These are phyloP conservation scores for Akanthomyces muscarius DNA, from an alignment of 2,329 filamentous ascomycete genomes.

Conservation along the genomic window DNA sequence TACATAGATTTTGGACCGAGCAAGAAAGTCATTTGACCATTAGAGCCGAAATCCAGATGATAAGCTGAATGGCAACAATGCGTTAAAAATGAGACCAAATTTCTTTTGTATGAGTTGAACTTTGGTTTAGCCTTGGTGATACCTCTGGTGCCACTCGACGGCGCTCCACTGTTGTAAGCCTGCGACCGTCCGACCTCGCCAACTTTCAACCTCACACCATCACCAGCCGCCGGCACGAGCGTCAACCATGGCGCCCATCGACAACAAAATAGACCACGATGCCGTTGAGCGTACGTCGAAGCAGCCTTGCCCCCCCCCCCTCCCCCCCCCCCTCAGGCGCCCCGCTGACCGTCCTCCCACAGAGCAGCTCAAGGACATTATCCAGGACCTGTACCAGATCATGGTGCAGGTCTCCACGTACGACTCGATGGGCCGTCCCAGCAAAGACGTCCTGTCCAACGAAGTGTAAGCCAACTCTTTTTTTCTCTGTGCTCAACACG, in stretches of 20 bases:
- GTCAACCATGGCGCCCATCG: conserved; percentile 39
- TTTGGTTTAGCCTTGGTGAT: background rate
- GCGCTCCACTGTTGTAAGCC: conserved; percentile 4
- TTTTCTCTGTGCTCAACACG: background rate
- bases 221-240: background rate
- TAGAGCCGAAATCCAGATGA: background rate
- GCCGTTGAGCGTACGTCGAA: conserved; percentile 36
- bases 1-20: background rate
- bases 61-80: background rate
- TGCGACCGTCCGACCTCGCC: background rate
- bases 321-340: background rate
- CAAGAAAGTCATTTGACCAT: background rate
- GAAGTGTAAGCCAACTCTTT: conserved; percentile 40
- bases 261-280: conserved; percentile 33
- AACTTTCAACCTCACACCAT: conserved; percentile 5
- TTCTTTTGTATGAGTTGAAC: background rate
- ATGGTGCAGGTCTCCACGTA: conserved; percentile 61
- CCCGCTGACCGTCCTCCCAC: conserved; percentile 18
- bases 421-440: conserved; percentile 49
- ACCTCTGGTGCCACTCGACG: background rate
- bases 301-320: too few relatives aligned
- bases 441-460: conserved; percentile 52
- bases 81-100: background rate
- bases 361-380: conserved; percentile 59
- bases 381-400: conserved; percentile 60